Conservation (phyloP, 164 flowering plant genomes). For the Pachysandra terminalis region DNA sequence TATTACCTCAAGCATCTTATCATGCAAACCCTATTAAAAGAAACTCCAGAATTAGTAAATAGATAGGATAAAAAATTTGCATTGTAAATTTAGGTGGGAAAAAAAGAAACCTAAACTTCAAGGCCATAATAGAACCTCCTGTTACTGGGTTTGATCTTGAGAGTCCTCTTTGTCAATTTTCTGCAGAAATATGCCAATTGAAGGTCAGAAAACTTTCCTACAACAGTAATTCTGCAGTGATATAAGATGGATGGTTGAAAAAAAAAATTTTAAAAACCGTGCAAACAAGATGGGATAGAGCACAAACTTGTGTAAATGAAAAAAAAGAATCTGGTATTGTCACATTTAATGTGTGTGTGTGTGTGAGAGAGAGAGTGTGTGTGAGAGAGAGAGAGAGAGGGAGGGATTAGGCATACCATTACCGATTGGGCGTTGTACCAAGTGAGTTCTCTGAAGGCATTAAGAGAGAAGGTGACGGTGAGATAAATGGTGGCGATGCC, state of each 20-base stretch:
- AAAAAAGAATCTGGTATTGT: no score
- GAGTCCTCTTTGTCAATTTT: conserved; percentile 14
- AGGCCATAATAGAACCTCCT: background rate
- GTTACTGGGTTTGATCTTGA: conserved; percentile 15
- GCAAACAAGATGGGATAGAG: no score
- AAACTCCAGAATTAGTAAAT: no score
- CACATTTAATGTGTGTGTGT: no score
- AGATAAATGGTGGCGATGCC: conserved; percentile 81
- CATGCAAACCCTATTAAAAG: background rate
- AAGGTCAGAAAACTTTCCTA: background rate
- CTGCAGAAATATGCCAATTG: conserved; percentile 8
- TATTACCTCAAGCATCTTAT: background rate
- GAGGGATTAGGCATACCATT: conserved; percentile 76
- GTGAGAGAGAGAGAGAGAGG: no score
- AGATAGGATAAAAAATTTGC: no score
- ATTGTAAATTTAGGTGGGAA: no score
- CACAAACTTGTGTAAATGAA: no score
- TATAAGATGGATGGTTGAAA: background rate
- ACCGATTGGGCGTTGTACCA: conserved; percentile 95
- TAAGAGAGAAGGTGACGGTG: conserved; percentile 84
- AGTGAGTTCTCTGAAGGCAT: conserved; percentile 86
- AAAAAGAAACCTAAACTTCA: no score
- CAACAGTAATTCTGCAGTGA: background rate
- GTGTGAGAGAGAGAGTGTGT: no score
- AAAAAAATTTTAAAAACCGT: no score